These are phyloP conservation scores for Hymenoscyphus occultus DNA, from an alignment of 2,329 filamentous ascomycete species.

Conservation along the genomic window DNA sequence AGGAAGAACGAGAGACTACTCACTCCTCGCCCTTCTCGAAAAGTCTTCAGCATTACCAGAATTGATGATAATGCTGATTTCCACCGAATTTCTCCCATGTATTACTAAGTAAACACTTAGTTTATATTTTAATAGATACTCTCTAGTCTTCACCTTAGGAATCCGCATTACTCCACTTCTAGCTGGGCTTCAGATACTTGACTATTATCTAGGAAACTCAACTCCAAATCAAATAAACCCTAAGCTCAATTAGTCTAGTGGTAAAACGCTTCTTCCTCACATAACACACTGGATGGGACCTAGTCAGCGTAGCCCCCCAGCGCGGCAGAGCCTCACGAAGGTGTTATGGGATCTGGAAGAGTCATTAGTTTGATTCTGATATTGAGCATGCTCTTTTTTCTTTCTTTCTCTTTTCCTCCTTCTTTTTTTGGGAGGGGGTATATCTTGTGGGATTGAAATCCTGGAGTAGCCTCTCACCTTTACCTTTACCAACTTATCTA, in stretches of 20 bases:
- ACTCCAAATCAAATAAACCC: not conserved
- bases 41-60: not conserved
- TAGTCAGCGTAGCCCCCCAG: too few relatives aligned
- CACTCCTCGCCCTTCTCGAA: not conserved
- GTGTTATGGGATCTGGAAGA: not conserved
- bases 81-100: too few relatives aligned
- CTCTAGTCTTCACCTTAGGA: too few relatives aligned
- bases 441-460: too few relatives aligned
- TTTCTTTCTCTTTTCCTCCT: too few relatives aligned
- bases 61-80: not conserved
- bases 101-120: too few relatives aligned
- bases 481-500: too few relatives aligned
- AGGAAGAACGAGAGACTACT: not conserved
- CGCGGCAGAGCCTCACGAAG: not conserved
- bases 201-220: not conserved
- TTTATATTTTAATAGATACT: too few relatives aligned
- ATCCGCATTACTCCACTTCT: too few relatives aligned
- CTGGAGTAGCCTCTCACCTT: too few relatives aligned
- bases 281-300: not conserved
- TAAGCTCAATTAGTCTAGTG: not conserved
- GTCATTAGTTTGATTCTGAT: not conserved
- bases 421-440: too few relatives aligned
- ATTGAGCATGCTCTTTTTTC: not conserved
- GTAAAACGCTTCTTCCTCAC: not conserved
- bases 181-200: not conserved